phyloP scores from a whole-genome alignment of 192 early-diverging fungal genomes.

The Umbelopsis sp. region DNA sequence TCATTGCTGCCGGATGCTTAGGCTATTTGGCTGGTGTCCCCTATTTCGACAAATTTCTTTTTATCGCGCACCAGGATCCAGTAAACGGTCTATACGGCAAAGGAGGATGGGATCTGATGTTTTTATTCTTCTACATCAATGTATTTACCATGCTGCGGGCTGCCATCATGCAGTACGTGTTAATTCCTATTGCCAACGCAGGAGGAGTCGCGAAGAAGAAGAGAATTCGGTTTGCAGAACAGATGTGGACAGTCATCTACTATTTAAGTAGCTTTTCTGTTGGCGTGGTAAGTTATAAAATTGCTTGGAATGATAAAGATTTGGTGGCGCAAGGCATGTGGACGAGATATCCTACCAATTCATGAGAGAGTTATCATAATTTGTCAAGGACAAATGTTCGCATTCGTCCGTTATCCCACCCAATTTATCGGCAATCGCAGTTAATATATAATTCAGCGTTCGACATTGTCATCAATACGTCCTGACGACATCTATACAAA shows the following conservation, averaged over 20 bases:
- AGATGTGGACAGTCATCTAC: constrained; percentile 71
- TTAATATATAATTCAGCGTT: no score
- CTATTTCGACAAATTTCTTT: constrained; percentile 31
- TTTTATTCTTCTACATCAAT: constrained; percentile 67
- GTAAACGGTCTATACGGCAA: constrained; percentile 48
- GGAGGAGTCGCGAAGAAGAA: constrained; percentile 39
- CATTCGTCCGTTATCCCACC: no score
- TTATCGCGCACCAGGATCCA: constrained; percentile 30
- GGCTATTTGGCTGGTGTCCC: constrained; percentile 39
- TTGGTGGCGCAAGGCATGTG: not conserved
- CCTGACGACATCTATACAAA: no score
- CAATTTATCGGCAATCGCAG: no score
- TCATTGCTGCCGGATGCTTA: constrained; percentile 37
- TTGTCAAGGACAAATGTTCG: no score
- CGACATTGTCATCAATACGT: no score
- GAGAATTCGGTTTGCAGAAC: constrained; percentile 66
- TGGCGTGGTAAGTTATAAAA: constrained; percentile 55
- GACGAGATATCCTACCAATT: no score
- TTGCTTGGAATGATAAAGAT: not conserved
- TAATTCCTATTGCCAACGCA: constrained; percentile 43
- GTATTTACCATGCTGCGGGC: constrained; percentile 64
- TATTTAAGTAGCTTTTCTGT: constrained; percentile 58
- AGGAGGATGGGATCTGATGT: constrained; percentile 59
- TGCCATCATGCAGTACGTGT: constrained; percentile 38
- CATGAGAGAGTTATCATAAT: no score